Evolutionary conservation across 2,329 filamentous ascomycete species (phyloP).

Genomic region (Penicillium sumatraense): DNA sequence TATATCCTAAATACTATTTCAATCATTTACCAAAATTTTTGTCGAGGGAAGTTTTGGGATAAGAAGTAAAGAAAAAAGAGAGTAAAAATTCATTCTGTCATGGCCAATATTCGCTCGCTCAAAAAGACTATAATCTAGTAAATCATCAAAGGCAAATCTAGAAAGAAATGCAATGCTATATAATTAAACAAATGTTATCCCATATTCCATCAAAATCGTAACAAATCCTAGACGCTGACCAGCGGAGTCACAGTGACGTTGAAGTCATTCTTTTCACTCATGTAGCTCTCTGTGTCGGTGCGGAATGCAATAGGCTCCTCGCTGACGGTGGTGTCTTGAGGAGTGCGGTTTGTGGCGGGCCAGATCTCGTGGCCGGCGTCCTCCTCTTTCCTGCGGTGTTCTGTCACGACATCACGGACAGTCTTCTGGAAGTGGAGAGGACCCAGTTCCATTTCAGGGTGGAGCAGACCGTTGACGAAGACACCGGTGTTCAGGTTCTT

Average conservation of each 20-base stretch:
- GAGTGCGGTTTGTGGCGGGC: slow-evolving; percentile 48
- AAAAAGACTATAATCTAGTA: slow-evolving; percentile 9
- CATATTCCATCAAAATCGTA: background rate
- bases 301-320: slow-evolving; percentile 31
- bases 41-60: too few relatives aligned
- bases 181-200: background rate
- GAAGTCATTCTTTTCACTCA: slow-evolving; percentile 14
- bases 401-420: slow-evolving; percentile 55
- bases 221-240: background rate
- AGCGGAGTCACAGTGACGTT: slow-evolving; percentile 3
- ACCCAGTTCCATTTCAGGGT: slow-evolving; percentile 64
- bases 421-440: slow-evolving; percentile 62
- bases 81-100: slow-evolving; percentile 1
- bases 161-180: slow-evolving; percentile 3
- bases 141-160: slow-evolving; percentile 4
- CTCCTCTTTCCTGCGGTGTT: slow-evolving; percentile 54
- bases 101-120: background rate
- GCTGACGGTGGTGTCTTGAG: slow-evolving; percentile 17
- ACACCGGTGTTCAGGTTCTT: slow-evolving; percentile 65
- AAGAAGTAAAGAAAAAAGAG: background rate
- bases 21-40: too few relatives aligned
- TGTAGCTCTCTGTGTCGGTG: slow-evolving; percentile 11
- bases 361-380: slow-evolving; percentile 55
- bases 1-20: background rate
- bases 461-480: slow-evolving; percentile 67